These are phyloP conservation scores for Chaetoscypha palmicola DNA, from an alignment of 2,329 filamentous ascomycete genomes.

Conservation along the genomic window DNA sequence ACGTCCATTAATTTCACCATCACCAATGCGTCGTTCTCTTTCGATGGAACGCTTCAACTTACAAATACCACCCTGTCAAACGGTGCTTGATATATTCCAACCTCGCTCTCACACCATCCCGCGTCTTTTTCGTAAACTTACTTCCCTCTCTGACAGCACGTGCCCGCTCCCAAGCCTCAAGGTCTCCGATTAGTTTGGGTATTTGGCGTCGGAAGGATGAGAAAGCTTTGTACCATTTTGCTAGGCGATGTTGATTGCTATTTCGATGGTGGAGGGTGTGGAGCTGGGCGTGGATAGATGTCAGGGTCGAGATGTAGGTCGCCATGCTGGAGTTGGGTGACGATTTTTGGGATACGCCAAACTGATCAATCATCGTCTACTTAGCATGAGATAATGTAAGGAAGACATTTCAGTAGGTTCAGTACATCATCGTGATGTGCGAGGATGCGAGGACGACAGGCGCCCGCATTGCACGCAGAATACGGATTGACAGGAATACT, in stretches of 20 bases:
- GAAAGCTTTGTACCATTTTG: conserved; percentile 76
- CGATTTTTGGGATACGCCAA: no score
- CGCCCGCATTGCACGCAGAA: no score
- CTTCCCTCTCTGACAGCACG: conserved; percentile 7
- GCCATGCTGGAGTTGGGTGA: no score
- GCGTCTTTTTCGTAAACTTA: conserved; percentile 14
- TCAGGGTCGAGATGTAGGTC: no score
- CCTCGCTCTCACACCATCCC: conserved; percentile 23
- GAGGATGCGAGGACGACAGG: no score
- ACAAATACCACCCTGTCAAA: conserved; percentile 40
- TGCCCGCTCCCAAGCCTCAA: conserved; percentile 23
- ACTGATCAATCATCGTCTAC: no score
- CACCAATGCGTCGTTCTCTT: conserved; percentile 31
- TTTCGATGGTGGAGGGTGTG: conserved; percentile 74
- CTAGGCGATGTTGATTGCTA: conserved; percentile 79
- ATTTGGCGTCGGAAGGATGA: conserved; percentile 63
- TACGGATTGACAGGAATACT: no score
- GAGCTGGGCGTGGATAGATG: conserved; percentile 48
- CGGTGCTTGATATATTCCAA: conserved; percentile 36
- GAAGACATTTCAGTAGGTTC: no score
- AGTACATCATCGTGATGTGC: no score
- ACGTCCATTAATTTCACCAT: neutral
- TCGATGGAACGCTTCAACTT: no score
- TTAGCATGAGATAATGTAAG: no score
- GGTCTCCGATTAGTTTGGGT: conserved; percentile 42